phyloP scores from a whole-genome alignment of 345 rosid species.

The Arabidopsis suecica region DNA sequence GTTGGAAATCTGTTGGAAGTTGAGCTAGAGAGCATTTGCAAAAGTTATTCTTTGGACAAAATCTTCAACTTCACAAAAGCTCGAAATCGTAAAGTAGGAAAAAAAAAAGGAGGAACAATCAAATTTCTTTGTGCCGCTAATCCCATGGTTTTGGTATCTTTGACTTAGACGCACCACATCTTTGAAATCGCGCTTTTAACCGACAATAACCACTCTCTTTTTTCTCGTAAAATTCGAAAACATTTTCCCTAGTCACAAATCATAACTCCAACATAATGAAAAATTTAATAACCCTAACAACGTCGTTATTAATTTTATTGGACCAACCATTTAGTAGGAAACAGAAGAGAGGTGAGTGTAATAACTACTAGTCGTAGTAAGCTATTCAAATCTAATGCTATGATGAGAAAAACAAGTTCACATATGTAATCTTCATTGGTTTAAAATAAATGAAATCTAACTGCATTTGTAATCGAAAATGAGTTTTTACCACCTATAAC shows the following conservation, averaged over 20 bases:
- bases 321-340: constrained; percentile 21
- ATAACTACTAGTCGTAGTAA: constrained; percentile 1
- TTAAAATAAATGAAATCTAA: constrained; percentile 7
- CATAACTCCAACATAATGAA: not conserved
- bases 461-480: not conserved
- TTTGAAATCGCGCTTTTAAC: constrained; percentile 36
- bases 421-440: not conserved
- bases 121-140: constrained; percentile 37
- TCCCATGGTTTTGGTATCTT: constrained; percentile 42
- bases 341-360: constrained; percentile 1
- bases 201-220: constrained; percentile 16
- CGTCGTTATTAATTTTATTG: constrained; percentile 11
- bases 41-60: constrained; percentile 43
- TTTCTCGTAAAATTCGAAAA: no score
- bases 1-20: no score
- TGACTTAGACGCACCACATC: constrained; percentile 39
- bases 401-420: not conserved
- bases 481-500: no score
- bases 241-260: not conserved
- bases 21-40: constrained; percentile 17
- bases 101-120: not conserved
- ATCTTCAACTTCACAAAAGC: constrained; percentile 48
- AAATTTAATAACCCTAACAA: not conserved
- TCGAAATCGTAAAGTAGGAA: constrained; percentile 26
- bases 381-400: constrained; percentile 22